phyloP scores from a whole-genome alignment of 345 rosid species.

The Diplotaxis tenuifolia region DNA sequence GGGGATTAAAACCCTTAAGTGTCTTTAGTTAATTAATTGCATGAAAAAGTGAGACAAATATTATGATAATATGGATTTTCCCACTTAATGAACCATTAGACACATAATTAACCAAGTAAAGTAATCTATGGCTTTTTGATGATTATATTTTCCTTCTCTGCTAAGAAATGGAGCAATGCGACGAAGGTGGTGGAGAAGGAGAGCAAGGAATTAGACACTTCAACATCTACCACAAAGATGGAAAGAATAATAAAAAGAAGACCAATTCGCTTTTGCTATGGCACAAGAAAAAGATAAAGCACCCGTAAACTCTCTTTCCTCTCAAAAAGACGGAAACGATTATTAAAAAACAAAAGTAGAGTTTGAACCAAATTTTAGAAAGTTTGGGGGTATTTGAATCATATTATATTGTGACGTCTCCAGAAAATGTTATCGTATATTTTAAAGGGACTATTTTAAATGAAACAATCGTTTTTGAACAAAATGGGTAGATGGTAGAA shows the following conservation, averaged over 20 bases:
- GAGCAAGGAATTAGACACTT: slow-evolving; percentile 38
- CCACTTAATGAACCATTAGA: not conserved
- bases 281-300: slow-evolving; percentile 38
- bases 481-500: too few relatives aligned
- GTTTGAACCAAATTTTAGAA: slow-evolving; percentile 30
- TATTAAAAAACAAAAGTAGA: slow-evolving; percentile 29
- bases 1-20: not conserved
- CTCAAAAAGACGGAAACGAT: slow-evolving; percentile 7
- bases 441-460: too few relatives aligned
- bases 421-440: not conserved
- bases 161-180: slow-evolving; percentile 43
- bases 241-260: slow-evolving; percentile 31
- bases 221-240: slow-evolving; percentile 29
- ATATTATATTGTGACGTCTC: not conserved
- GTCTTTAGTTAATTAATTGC: slow-evolving; percentile 31
- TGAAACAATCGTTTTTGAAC: not conserved
- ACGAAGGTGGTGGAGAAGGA: slow-evolving; percentile 32
- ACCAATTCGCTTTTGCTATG: slow-evolving; percentile 25
- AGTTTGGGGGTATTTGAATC: not conserved
- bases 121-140: not conserved
- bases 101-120: slow-evolving; percentile 5
- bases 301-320: slow-evolving; percentile 6
- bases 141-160: slow-evolving; percentile 39
- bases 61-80: not conserved
- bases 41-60: slow-evolving; percentile 25